Conservation (phyloP, 306 rosid genomes). For the Adenanthera pavonina region DNA sequence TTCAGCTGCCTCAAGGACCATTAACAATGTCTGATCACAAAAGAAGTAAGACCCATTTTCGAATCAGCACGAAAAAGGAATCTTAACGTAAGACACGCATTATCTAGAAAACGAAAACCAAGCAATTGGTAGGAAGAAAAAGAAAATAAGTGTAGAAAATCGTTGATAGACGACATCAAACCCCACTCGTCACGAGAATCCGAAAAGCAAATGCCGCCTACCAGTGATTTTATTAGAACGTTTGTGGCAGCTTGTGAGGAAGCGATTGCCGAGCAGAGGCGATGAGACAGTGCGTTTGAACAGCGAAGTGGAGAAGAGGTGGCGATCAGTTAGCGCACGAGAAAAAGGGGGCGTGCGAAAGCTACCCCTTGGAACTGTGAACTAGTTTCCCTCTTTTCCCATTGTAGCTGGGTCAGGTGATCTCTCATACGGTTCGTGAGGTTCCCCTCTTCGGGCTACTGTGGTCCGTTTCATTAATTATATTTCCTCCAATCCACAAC, state of each 20-base stretch:
- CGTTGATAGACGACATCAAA: not conserved
- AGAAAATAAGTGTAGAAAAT: not conserved
- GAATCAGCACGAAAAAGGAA: not conserved
- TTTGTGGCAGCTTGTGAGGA: not conserved
- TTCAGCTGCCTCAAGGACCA: not conserved
- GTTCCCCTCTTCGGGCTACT: not conserved
- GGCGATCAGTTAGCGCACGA: constrained; percentile 34
- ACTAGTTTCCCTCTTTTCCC: not conserved
- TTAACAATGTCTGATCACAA: constrained; percentile 36
- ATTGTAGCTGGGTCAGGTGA: constrained; percentile 4
- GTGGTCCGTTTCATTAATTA: not conserved
- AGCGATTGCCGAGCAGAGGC: constrained; percentile 25
- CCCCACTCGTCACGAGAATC: constrained; percentile 10
- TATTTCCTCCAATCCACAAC: not conserved
- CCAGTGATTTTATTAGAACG: constrained; percentile 30
- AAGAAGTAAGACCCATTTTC: not conserved
- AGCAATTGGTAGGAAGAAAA: not conserved
- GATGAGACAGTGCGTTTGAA: constrained; percentile 32
- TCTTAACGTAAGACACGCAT: not conserved
- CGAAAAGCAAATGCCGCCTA: constrained; percentile 13
- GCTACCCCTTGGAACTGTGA: constrained; percentile 30
- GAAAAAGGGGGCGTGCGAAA: constrained; percentile 7
- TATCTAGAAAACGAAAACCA: not conserved
- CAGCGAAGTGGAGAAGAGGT: not conserved
- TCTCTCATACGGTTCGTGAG: constrained; percentile 4